Conservation (phyloP, 2,329 filamentous ascomycete genomes). For the Exophiala oligosperma region DNA sequence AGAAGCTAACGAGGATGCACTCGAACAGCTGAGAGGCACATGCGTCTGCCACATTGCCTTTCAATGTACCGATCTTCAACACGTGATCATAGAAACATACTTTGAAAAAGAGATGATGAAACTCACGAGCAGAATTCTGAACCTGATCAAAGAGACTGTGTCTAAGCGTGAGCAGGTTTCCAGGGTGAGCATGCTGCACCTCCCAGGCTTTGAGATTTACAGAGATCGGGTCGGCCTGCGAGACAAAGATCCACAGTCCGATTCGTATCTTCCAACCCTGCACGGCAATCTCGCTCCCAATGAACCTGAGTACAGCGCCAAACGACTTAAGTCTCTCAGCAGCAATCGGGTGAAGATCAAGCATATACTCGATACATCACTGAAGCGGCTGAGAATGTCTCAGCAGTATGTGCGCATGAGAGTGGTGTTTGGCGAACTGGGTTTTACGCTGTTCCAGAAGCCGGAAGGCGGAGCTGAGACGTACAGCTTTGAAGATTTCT, state of each 20-base stretch:
- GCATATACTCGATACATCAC: slow-evolving; percentile 33
- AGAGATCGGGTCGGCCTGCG: slow-evolving; percentile 20
- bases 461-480: slow-evolving; percentile 30
- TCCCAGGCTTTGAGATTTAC: slow-evolving; percentile 22
- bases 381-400: slow-evolving; percentile 35
- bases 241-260: slow-evolving; percentile 14
- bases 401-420: slow-evolving; percentile 43
- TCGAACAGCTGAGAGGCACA: slow-evolving; percentile 18
- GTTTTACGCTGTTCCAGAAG: slow-evolving; percentile 38
- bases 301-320: slow-evolving; percentile 28
- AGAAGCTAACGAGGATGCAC: slow-evolving; percentile 6
- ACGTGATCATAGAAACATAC: slow-evolving; percentile 20
- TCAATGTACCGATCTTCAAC: background rate
- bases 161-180: slow-evolving; percentile 18
- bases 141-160: slow-evolving; percentile 28
- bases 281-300: slow-evolving; percentile 23
- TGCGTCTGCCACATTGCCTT: slow-evolving; percentile 21
- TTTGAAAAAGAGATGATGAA: slow-evolving; percentile 10
- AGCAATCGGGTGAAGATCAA: slow-evolving; percentile 36
- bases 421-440: slow-evolving; percentile 43
- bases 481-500: slow-evolving; percentile 42
- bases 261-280: slow-evolving; percentile 25
- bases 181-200: slow-evolving; percentile 21
- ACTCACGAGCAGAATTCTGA: slow-evolving; percentile 21
- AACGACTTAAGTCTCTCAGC: slow-evolving; percentile 27